Evolutionary conservation across 169 alveolate genomes (phyloP), one percentile per base, ranked within the genome.

Genomic region (Eimeria acervulina): DNA sequence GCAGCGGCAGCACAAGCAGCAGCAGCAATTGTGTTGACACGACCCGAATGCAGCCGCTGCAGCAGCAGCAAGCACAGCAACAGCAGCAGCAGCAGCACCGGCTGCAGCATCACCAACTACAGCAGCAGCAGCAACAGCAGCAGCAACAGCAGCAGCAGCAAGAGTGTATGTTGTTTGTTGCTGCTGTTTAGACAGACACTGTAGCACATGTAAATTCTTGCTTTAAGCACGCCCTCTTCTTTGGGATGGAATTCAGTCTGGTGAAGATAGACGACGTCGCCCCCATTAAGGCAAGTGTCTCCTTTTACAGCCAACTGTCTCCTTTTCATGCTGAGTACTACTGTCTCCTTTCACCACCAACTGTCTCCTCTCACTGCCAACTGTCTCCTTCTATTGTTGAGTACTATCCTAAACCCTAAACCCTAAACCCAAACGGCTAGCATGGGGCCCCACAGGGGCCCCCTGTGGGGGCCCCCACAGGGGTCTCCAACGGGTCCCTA

Each of bases 141-240:
- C 61, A 17, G 91, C 44, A 47, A 5, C 74, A 12, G 40, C 74
- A n/a, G 66, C 72, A 28, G 74, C 72, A 12, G 44, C 91, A 38
- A 80, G 7, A n/a, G 38, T 36, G 44, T 51, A 7, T 51, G 93
- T 17, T 85, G 44, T 28, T 38, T 59, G 42, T 31, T 26, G 52
- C 59, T 51, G 59, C 59, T 51, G 59, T 51, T 12, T 51, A 90
- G 95, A 74, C 95, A 23, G 95, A 74, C 76, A 74, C 95, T 0
- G 95, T 72, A 26, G 95, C 95, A n/a, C 76, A 90, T 44, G 74
- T 90, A 4, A 90, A 90, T 59, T 90, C 83, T 87, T 90, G 95
- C 89, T 90, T 90, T 42, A 90, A 90, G 61, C 95, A 90, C 76
- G 87, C 89, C 36, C 95, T 90, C 28, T 66, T 70, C 89, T 90